Conservation (phyloP, 176 grass and related monocot species). For the Lolium multiflorum region DNA sequence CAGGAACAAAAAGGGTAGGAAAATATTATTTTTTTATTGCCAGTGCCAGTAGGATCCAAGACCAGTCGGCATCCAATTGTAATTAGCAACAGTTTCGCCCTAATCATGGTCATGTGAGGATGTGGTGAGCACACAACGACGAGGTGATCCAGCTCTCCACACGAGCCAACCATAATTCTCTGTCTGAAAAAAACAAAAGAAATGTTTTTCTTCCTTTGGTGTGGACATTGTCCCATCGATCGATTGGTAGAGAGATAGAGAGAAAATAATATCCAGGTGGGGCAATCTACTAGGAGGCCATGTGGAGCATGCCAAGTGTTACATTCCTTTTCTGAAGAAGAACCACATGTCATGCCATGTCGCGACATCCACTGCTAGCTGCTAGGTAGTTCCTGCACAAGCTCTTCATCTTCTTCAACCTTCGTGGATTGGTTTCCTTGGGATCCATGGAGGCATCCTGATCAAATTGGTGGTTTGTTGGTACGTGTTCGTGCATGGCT, state of each 20-base stretch:
- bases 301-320: slow-evolving; percentile 45
- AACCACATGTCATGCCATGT: slow-evolving; percentile 19
- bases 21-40: not conserved
- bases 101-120: slow-evolving; percentile 26
- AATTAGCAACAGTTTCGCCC: not conserved
- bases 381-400: not conserved
- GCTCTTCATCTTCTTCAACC: not conserved
- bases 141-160: slow-evolving; percentile 21
- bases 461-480: not conserved
- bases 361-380: not conserved
- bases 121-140: slow-evolving; percentile 19
- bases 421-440: not conserved
- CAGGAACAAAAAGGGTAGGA: not conserved
- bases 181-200: not conserved
- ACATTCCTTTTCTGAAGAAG: not conserved
- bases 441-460: not conserved
- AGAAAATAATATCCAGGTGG: slow-evolving; percentile 32
- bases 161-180: slow-evolving; percentile 27
- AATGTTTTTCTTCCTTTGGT: no score
- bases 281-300: slow-evolving; percentile 32
- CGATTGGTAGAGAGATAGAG: not conserved
- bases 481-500: not conserved
- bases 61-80: not conserved
- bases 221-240: slow-evolving; percentile 1
- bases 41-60: not conserved